Conservation (phyloP, 495 filamentous ascomycete genomes). For the Aspergillus coremiiformis region DNA sequence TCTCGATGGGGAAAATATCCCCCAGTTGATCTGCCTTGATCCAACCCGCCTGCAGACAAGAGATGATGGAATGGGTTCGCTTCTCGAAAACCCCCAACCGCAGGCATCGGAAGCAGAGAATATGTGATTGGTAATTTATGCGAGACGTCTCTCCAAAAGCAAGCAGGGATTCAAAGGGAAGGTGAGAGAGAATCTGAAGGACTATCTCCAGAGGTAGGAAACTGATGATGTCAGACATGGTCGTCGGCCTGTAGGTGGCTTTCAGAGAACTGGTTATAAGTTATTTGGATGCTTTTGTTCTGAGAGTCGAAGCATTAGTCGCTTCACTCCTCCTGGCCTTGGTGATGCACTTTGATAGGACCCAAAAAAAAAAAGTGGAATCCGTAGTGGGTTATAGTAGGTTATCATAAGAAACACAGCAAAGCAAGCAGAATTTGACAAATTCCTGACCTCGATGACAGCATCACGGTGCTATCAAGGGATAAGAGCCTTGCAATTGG, state of each 20-base stretch:
- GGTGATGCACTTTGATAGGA: background rate
- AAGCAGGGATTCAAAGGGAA: conserved; percentile 26
- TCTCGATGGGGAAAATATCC: background rate
- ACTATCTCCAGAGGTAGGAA: conserved; percentile 28
- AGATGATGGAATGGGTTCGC: conserved; percentile 24
- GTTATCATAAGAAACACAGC: too few relatives aligned
- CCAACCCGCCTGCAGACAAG: conserved; percentile 28
- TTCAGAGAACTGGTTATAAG: background rate
- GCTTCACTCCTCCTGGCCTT: background rate
- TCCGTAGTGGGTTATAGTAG: too few relatives aligned
- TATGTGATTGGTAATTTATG: conserved; percentile 21
- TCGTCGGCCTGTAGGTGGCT: background rate
- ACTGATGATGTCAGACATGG: conserved; percentile 14
- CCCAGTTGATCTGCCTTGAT: conserved; percentile 12
- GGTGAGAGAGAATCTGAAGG: conserved; percentile 27
- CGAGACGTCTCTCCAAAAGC: conserved; percentile 30
- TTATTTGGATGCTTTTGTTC: background rate
- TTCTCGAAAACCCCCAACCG: conserved; percentile 31
- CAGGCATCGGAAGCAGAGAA: conserved; percentile 19
- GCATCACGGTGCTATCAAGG: background rate
- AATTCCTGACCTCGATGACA: too few relatives aligned
- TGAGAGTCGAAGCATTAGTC: background rate
- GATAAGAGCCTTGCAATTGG: background rate
- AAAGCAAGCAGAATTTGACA: too few relatives aligned
- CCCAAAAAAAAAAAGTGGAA: background rate